Percentiles rank a stretch among this genome's conserved stretches.
Conservation (phyloP, 257 asterid species). For the Solanum chaucha region DNA sequence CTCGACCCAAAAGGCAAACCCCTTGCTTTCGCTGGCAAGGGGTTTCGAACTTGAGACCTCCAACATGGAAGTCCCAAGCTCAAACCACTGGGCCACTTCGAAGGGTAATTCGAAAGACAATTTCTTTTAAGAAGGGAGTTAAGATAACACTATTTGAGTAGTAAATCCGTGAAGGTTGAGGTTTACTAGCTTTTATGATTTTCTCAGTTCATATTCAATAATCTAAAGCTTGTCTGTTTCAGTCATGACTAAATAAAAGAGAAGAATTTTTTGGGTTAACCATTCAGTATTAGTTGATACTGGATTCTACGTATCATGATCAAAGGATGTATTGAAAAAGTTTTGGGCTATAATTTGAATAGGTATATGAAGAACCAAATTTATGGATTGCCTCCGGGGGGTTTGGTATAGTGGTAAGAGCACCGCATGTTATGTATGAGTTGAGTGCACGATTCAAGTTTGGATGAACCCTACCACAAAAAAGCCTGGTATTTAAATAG, state of each 20-base stretch:
- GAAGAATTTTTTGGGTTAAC: too few relatives aligned
- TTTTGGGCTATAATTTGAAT: not conserved
- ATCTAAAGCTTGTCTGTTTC: not conserved
- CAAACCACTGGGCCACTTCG: too few relatives aligned
- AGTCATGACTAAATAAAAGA: too few relatives aligned
- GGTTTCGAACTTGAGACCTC: too few relatives aligned
- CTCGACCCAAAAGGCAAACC: too few relatives aligned
- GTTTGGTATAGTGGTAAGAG: not conserved
- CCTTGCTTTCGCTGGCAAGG: too few relatives aligned
- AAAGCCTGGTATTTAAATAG: not conserved
- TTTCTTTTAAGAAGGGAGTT: not conserved
- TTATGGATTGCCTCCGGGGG: not conserved
- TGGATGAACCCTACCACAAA: not conserved
- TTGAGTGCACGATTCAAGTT: not conserved
- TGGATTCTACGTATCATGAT: not conserved
- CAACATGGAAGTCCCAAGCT: too few relatives aligned
- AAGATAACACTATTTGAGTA: not conserved
- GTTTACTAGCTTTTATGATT: not conserved
- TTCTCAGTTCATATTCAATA: not conserved
- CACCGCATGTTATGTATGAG: not conserved
- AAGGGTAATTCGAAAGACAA: not conserved
- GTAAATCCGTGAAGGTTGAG: not conserved
- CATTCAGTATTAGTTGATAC: too few relatives aligned
- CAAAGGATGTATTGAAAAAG: not conserved
- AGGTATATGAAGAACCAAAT: not conserved